phyloP scores from a whole-genome alignment of 352 stramenopile species.

The Stephanocyclus meneghinianus region DNA sequence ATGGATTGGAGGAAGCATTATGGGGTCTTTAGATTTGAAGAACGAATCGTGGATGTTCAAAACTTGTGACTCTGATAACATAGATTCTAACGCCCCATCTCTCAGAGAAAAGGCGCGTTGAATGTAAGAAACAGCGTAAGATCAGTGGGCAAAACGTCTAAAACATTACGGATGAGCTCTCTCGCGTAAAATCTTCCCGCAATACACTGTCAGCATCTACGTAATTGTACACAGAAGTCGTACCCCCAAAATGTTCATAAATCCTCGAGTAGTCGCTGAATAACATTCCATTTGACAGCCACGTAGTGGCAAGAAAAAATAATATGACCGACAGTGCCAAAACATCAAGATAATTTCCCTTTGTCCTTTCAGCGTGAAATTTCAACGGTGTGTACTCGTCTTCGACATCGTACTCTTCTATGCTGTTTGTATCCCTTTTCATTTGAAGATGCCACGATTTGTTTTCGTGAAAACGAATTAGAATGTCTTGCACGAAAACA shows the following conservation, averaged over 20 bases:
- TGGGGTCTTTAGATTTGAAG: constrained; percentile 39
- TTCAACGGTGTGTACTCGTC: background rate
- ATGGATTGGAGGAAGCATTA: constrained; percentile 49
- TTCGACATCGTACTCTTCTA: background rate
- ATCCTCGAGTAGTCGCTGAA: constrained; percentile 14
- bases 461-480: background rate
- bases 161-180: constrained; percentile 35
- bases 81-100: background rate
- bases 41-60: constrained; percentile 5
- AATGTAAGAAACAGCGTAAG: background rate
- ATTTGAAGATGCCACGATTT: background rate
- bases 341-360: constrained; percentile 28
- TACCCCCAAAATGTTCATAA: constrained; percentile 6
- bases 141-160: background rate
- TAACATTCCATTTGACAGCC: constrained; percentile 19
- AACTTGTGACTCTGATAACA: background rate
- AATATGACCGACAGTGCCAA: constrained; percentile 18
- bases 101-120: background rate
- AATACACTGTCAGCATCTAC: constrained; percentile 41
- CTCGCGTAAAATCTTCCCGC: constrained; percentile 34
- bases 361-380: background rate
- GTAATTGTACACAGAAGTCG: constrained; percentile 24
- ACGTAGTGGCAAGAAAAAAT: constrained; percentile 35
- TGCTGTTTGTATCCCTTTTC: background rate
- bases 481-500: too few species aligned